A percentile compares a stretch with the other conserved stretches of the same genome.
phyloP scores from a whole-genome alignment of 2,329 filamentous ascomycete genomes.

The Botrytis aclada region DNA sequence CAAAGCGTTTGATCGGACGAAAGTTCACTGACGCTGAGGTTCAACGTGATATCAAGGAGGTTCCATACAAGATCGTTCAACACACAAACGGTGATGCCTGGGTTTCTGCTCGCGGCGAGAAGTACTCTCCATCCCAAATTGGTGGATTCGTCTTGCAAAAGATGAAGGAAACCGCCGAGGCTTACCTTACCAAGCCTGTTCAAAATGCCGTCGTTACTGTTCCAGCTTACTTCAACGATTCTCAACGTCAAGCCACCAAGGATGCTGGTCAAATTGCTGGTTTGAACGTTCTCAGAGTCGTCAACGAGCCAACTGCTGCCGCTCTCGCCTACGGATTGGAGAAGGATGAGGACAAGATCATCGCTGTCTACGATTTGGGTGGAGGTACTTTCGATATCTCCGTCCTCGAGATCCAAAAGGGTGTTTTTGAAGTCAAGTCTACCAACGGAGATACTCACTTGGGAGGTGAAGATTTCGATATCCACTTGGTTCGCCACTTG shows the following conservation, averaged over 20 bases:
- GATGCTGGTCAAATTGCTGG: slow-evolving; percentile 95
- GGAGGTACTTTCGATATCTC: slow-evolving; percentile 99
- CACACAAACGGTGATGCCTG: slow-evolving; percentile 96
- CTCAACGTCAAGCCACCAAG: slow-evolving; percentile 96
- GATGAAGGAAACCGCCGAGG: slow-evolving; percentile 99
- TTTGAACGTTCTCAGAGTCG: slow-evolving; percentile 93
- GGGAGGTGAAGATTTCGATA: slow-evolving; percentile 98
- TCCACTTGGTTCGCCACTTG: slow-evolving; percentile 87
- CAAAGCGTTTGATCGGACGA: slow-evolving; percentile 96
- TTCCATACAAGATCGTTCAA: slow-evolving; percentile 98
- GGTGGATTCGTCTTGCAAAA: slow-evolving; percentile 95
- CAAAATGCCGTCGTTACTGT: slow-evolving; percentile 98
- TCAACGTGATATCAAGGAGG: slow-evolving; percentile 94
- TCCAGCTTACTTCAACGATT: slow-evolving; percentile 98
- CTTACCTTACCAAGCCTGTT: slow-evolving; percentile 82
- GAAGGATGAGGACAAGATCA: slow-evolving; percentile 85
- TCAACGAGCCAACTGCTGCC: slow-evolving; percentile 96
- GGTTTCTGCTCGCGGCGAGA: slow-evolving; percentile 89
- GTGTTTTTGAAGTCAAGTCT: slow-evolving; percentile 98
- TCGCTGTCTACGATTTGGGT: slow-evolving; percentile 96
- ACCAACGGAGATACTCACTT: slow-evolving; percentile 99
- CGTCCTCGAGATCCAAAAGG: slow-evolving; percentile 93
- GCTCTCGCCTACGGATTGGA: slow-evolving; percentile 94
- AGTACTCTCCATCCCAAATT: slow-evolving; percentile 97
- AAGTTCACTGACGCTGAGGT: slow-evolving; percentile 94